phyloP scores from a whole-genome alignment of 345 rosid genomes.

The Cardiospermum halicacabum region DNA sequence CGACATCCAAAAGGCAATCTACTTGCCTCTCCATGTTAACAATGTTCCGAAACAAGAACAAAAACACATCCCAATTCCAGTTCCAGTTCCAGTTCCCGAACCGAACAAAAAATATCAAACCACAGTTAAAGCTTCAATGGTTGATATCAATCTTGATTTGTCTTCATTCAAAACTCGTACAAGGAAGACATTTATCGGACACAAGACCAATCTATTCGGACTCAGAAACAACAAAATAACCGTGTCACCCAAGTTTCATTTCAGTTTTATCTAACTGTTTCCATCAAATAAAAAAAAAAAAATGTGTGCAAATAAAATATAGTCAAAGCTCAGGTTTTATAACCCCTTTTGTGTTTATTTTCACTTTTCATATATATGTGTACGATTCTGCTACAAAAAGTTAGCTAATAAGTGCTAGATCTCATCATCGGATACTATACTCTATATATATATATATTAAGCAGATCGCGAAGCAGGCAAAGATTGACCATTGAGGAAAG shows the following conservation, averaged over 20 bases:
- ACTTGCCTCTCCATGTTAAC: slow-evolving; percentile 29
- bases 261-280: background rate
- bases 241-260: slow-evolving; percentile 11
- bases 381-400: background rate
- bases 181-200: background rate
- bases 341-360: background rate
- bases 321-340: background rate
- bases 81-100: background rate
- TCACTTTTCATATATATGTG: background rate
- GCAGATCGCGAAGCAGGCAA: slow-evolving; percentile 31
- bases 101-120: slow-evolving; percentile 7
- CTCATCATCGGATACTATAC: too few relatives aligned
- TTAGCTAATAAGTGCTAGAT: background rate
- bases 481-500: slow-evolving; percentile 52
- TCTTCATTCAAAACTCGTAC: background rate
- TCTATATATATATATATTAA: background rate
- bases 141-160: background rate
- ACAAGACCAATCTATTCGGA: too few relatives aligned
- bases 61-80: background rate
- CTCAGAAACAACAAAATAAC: background rate
- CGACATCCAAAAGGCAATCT: slow-evolving; percentile 52
- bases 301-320: background rate
- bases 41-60: background rate
- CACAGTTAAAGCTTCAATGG: background rate
- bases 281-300: too few relatives aligned